Evolutionary conservation across 2,329 filamentous ascomycete species (phyloP).

Genomic region (Trichophyton rubrum): DNA sequence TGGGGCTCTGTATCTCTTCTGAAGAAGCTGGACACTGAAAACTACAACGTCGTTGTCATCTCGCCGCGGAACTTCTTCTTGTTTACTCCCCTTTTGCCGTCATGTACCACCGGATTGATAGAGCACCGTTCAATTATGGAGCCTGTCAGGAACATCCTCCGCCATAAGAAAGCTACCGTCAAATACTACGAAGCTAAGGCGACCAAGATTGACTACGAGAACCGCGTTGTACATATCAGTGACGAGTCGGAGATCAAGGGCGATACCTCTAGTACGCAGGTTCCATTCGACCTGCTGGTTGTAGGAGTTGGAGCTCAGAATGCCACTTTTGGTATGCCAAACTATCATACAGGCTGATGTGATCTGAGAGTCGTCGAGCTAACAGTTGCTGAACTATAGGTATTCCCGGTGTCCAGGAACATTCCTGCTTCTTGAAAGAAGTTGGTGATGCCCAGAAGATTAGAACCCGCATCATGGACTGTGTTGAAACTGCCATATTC

Average conservation of each 20-base stretch:
- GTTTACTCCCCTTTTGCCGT: slow-evolving; percentile 92
- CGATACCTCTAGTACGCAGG: slow-evolving; percentile 66
- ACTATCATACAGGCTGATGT: not conserved
- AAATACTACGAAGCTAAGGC: slow-evolving; percentile 98
- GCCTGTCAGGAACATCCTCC: slow-evolving; percentile 87
- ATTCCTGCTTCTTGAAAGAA: slow-evolving; percentile 98
- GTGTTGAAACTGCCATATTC: slow-evolving; percentile 95
- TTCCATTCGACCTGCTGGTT: slow-evolving; percentile 96
- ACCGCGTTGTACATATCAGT: slow-evolving; percentile 75
- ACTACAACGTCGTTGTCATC: slow-evolving; percentile 97
- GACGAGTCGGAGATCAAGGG: slow-evolving; percentile 93
- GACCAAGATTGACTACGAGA: slow-evolving; percentile 85
- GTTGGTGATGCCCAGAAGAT: slow-evolving; percentile 92
- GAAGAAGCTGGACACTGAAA: slow-evolving; percentile 96
- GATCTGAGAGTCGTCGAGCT: not conserved
- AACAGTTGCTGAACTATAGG: slow-evolving; percentile 26
- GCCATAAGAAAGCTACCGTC: slow-evolving; percentile 84
- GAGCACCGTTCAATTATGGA: slow-evolving; percentile 99
- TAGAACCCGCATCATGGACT: slow-evolving; percentile 99
- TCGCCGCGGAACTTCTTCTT: slow-evolving; percentile 99
- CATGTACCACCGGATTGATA: slow-evolving; percentile 92
- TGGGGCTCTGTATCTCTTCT: slow-evolving; percentile 94
- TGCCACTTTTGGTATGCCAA: slow-evolving; percentile 69
- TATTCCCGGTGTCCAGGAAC: slow-evolving; percentile 85
- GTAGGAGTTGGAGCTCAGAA: slow-evolving; percentile 96